Evolutionary conservation across 805 yeast genomes (phyloP).

Genomic region (Geotrichum ghanense): DNA sequence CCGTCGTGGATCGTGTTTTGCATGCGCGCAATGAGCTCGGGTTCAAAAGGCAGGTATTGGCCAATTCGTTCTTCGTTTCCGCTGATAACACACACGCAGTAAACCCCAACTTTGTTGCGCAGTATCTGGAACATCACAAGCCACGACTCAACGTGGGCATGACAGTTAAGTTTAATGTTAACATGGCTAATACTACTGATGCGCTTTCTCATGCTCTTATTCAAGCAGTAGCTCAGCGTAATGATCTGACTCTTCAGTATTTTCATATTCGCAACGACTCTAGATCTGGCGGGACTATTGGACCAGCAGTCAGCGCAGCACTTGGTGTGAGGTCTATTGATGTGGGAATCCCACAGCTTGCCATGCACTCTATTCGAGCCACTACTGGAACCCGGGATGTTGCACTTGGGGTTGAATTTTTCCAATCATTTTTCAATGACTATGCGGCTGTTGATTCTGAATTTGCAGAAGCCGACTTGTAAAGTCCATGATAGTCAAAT

Average conservation of each 20-base stretch:
- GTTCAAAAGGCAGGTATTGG: constrained; percentile 20
- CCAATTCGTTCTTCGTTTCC: constrained; percentile 69
- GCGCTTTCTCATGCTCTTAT: constrained; percentile 57
- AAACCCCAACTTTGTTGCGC: constrained; percentile 53
- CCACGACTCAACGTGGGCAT: constrained; percentile 74
- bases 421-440: constrained; percentile 46
- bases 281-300: constrained; percentile 83
- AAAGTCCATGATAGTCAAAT: no score
- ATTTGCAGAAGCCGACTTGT: neutral
- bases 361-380: constrained; percentile 83
- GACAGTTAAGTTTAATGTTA: constrained; percentile 60
- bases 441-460: neutral
- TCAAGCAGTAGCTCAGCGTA: constrained; percentile 53
- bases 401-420: constrained; percentile 62
- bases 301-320: constrained; percentile 38
- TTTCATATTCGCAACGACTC: constrained; percentile 82
- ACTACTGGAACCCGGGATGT: constrained; percentile 69
- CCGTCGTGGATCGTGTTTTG: constrained; percentile 40
- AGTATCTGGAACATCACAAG: constrained; percentile 65
- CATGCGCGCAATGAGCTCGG: neutral
- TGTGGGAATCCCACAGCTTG: constrained; percentile 69
- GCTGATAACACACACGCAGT: constrained; percentile 78
- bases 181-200: constrained; percentile 79
- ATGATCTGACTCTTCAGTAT: constrained; percentile 57
- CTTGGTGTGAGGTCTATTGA: constrained; percentile 49